Conservation (phyloP, 2,329 filamentous ascomycete genomes). For the Apiospora phragmitis region DNA sequence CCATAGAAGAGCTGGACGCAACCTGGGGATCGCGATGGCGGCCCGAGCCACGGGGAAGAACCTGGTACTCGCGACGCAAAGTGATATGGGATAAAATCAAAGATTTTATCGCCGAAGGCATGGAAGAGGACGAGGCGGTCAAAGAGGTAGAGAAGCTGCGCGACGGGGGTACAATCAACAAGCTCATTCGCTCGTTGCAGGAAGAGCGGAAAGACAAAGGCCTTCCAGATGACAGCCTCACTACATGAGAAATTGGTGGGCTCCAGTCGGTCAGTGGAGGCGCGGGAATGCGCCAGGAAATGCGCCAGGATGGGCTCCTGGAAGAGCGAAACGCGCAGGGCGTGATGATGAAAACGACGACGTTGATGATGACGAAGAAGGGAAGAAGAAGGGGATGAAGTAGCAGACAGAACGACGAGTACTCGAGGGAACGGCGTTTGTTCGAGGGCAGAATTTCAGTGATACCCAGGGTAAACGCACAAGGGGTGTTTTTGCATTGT, state of each 20-base stretch:
- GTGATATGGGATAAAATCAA: slow-evolving; percentile 41
- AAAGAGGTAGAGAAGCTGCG: slow-evolving; percentile 37
- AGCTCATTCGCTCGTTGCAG: slow-evolving; percentile 36
- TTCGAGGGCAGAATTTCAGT: slow-evolving; percentile 12
- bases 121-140: slow-evolving; percentile 36
- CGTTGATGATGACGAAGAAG: background rate
- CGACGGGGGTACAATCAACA: slow-evolving; percentile 37
- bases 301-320: background rate
- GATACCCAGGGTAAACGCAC: slow-evolving; percentile 13
- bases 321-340: background rate
- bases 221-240: slow-evolving; percentile 27
- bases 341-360: slow-evolving; percentile 5
- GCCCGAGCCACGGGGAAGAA: slow-evolving; percentile 36
- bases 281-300: background rate
- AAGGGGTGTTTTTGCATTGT: slow-evolving; percentile 8
- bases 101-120: slow-evolving; percentile 35
- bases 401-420: background rate
- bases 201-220: slow-evolving; percentile 37
- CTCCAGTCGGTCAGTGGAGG: background rate
- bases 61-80: slow-evolving; percentile 40
- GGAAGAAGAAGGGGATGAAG: background rate
- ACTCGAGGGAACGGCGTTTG: slow-evolving; percentile 9
- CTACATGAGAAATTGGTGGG: background rate
- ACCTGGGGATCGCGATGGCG: slow-evolving; percentile 38
- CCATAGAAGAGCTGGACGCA: slow-evolving; percentile 36